phyloP scores from a whole-genome alignment of 1,284 basidiomycete species.

The Meira nashicola region DNA sequence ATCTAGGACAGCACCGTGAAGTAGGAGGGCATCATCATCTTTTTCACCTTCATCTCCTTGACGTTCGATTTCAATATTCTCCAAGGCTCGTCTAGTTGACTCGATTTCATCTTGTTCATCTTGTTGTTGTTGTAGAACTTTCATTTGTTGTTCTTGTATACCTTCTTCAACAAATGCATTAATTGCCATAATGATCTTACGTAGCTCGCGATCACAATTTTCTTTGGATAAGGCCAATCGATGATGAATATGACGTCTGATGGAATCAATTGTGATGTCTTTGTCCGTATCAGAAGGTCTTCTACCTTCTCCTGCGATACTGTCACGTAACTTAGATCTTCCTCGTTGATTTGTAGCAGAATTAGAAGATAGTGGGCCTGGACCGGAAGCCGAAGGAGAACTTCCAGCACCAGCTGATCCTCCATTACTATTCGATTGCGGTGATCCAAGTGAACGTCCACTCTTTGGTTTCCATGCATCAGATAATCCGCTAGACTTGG shows the following conservation, averaged over 20 bases:
- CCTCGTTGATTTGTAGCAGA: not conserved
- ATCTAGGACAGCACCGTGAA: too few relatives aligned
- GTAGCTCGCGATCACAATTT: constrained; percentile 89
- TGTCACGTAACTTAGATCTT: not conserved
- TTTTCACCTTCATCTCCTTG: not conserved
- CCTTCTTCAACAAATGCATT: constrained; percentile 88
- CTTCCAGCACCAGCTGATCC: not conserved
- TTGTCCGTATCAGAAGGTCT: constrained; percentile 17
- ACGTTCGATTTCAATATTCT: not conserved
- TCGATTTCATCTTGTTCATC: not conserved
- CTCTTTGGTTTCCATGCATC: not conserved
- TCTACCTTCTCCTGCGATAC: not conserved
- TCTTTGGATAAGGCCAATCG: constrained; percentile 89
- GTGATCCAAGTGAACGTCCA: not conserved
- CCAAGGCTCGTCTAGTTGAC: not conserved
- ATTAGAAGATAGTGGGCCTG: not conserved
- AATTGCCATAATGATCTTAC: constrained; percentile 84
- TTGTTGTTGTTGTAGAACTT: not conserved
- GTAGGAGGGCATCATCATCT: not conserved
- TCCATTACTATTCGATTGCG: not conserved
- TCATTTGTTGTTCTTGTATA: constrained; percentile 57
- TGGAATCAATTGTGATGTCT: constrained; percentile 59
- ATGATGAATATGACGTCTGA: constrained; percentile 85
- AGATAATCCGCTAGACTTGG: not conserved
- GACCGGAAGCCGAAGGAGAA: not conserved